Base-by-base conservation (phyloP, 1,284 basidiomycete species). In the Fomitopsis palustris region DNA sequence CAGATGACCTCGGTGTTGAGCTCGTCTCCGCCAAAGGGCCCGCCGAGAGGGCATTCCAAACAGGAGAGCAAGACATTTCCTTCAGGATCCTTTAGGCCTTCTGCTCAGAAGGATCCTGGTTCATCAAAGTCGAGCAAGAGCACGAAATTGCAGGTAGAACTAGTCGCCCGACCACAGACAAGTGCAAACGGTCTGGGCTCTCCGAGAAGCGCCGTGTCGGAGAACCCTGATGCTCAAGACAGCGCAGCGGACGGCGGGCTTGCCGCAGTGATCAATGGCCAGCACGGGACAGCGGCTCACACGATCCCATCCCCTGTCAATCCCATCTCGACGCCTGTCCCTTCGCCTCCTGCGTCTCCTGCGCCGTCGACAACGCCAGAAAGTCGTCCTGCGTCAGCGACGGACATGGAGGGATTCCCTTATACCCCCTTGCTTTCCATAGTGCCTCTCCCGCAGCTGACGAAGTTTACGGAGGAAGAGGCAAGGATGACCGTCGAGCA, bases 401-500 rank as follows among this genome's bases (percentile, higher is more conserved):
- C 9, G 53, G 35, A 45, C 19, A 19, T 58, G 59, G 2, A 58
- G 54, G 9, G 53, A 58, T 14, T 63, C 59, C 52, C 66, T 58
- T 56, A 69, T 65, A 31, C 59, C 54, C 62, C 70, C 7, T 57
- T 62, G 52, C 54, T 72, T 9, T 62, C 68, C 3, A 59, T 63
- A 47, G 17, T 70, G 8, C 66, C 73, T 4, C 56, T 70, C 51
- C 63, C 61, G 45, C 62, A 64, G 53, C 58, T 70, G 4, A 56
- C 57, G 12, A 69, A 67, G 19, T 73, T 92, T 35, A 83, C 81
- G 17, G 84, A 85, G 33, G 80, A 81, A n/a, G 88, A 92, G 67
- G 74, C 85, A 56, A 71, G 77, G 31, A 85, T 92, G 86, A 87
- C 88, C 0, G 82, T 92, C 38, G 89, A 92, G 65, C 83, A 92